These are phyloP conservation scores for Betula pendula DNA, from an alignment of 306 rosid species.

Conservation along the genomic window DNA sequence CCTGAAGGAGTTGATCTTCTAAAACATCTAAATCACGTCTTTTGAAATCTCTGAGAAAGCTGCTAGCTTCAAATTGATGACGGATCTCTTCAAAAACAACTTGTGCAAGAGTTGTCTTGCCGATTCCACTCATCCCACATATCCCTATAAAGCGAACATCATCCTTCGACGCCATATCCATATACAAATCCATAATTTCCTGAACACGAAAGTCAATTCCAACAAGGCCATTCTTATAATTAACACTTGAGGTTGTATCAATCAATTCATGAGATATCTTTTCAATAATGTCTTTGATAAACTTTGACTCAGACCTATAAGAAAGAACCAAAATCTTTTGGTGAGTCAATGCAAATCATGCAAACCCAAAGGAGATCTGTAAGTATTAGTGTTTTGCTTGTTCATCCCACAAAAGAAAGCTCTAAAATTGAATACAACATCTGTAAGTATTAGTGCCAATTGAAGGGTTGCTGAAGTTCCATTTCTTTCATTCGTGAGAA, in stretches of 20 bases:
- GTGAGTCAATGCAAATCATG: neutral
- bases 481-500: too few species aligned
- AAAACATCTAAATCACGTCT: too few species aligned
- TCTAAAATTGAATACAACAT: too few species aligned
- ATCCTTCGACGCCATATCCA: neutral
- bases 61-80: neutral
- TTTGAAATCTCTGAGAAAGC: neutral
- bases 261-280: neutral
- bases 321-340: neutral
- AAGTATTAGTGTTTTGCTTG: neutral
- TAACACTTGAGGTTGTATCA: neutral
- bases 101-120: neutral
- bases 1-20: neutral
- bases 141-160: neutral
- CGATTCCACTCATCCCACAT: neutral
- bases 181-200: neutral
- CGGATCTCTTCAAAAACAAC: neutral
- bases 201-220: neutral
- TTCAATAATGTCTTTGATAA: constrained; percentile 8
- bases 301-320: constrained; percentile 8
- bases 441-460: too few species aligned
- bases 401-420: too few species aligned
- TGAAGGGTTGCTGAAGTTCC: too few species aligned
- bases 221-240: neutral
- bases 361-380: neutral